These are phyloP conservation scores for Aspergillus steynii DNA, from an alignment of 495 filamentous ascomycete species.

Conservation along the genomic window DNA sequence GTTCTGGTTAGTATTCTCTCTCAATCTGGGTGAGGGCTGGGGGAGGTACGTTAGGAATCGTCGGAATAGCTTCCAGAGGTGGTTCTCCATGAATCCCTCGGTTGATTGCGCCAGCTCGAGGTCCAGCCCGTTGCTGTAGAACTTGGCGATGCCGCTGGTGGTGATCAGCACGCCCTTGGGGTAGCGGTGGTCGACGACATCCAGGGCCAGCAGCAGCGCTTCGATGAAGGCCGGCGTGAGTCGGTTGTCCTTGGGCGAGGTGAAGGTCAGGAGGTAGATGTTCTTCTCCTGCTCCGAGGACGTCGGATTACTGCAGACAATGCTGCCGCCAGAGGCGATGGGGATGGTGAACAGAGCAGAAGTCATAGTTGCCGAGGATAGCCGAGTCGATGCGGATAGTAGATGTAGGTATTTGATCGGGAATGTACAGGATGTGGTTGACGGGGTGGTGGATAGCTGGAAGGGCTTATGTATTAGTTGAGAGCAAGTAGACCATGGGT, in stretches of 20 bases:
- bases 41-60: slow-evolving; percentile 57
- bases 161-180: slow-evolving; percentile 72
- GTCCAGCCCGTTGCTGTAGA: slow-evolving; percentile 82
- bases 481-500: too few species aligned
- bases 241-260: slow-evolving; percentile 72
- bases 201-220: slow-evolving; percentile 66
- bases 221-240: slow-evolving; percentile 65
- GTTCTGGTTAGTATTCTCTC: slow-evolving; percentile 4
- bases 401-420: too few species aligned
- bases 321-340: slow-evolving; percentile 47
- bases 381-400: background rate
- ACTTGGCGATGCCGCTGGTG: slow-evolving; percentile 71
- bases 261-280: slow-evolving; percentile 75
- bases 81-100: slow-evolving; percentile 53
- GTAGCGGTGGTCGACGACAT: slow-evolving; percentile 67
- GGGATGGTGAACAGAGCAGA: slow-evolving; percentile 44
- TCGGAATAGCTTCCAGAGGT: slow-evolving; percentile 58
- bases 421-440: background rate
- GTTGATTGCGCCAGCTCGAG: slow-evolving; percentile 53
- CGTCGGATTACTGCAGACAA: slow-evolving; percentile 58
- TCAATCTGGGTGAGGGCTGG: background rate
- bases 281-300: slow-evolving; percentile 32
- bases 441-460: background rate
- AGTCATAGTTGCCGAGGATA: slow-evolving; percentile 21
- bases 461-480: background rate